A percentile compares a stretch with the other conserved stretches of the same genome.
These are phyloP conservation scores for Buddleja alternifolia DNA, from an alignment of 257 asterid genomes.

Conservation along the genomic window DNA sequence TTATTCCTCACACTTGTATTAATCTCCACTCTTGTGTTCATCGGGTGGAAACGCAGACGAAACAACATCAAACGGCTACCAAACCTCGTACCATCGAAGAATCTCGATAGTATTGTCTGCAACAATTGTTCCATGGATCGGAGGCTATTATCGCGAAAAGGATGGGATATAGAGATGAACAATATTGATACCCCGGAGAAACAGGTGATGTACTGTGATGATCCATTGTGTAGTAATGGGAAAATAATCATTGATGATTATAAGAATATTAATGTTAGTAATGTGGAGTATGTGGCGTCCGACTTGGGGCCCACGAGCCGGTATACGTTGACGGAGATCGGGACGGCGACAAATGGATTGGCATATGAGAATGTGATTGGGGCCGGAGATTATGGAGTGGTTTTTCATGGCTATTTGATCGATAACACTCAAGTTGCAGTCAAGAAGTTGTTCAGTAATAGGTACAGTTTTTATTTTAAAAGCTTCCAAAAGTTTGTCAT, in stretches of 20 bases:
- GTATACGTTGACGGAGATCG: constrained; percentile 45
- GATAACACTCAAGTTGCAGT: constrained; percentile 47
- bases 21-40: constrained; percentile 28
- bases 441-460: constrained; percentile 46
- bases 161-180: constrained; percentile 43
- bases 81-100: neutral
- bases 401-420: constrained; percentile 46
- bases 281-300: neutral
- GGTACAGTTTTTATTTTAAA: constrained; percentile 31
- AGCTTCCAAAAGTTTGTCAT: neutral
- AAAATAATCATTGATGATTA: neutral
- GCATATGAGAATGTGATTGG: constrained; percentile 44
- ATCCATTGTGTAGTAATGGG: constrained; percentile 11
- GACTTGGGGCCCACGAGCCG: constrained; percentile 16
- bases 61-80: neutral
- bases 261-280: neutral
- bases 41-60: constrained; percentile 8
- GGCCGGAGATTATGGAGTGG: constrained; percentile 53
- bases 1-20: constrained; percentile 22
- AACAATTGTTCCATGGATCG: constrained; percentile 34
- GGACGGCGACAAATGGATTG: constrained; percentile 48
- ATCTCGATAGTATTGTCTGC: neutral
- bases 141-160: constrained; percentile 38
- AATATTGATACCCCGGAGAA: constrained; percentile 33
- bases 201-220: constrained; percentile 29